Evolutionary conservation across 768 basidiomycete species (phyloP), one percentile per base, ranked within the genome.

Genomic region (Podaxis mareebaensis): DNA sequence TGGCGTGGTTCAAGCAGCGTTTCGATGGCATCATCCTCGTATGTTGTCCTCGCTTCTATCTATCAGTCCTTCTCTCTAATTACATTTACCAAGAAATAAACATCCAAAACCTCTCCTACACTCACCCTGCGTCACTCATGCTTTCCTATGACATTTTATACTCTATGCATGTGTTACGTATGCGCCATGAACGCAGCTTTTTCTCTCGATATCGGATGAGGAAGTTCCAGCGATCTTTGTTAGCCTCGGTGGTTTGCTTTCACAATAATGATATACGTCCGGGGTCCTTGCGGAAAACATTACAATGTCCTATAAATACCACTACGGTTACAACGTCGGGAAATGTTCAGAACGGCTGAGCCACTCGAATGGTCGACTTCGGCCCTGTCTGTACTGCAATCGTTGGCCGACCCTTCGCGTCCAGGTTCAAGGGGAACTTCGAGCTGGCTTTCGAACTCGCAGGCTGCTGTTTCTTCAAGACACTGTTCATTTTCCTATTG

Each of bases 1-100:
- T 94, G 90, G 81, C 90, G 67, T 99, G 96, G 96, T 99, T 96
- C 94, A 99, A 98, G 88, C 93, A 95, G 81, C 86, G 96, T 72
- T 98, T 96, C 85, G 95, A 98, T 77, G 95, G 95, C 81, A 95
- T 96, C 77, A 95, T 98, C 81, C 79, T 93, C 77, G 92, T 94
- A 73, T 68, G 90, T 81, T 42, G 26, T 12, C 60, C 57, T 55
- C 15, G 20, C 26, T 30, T 39, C 66, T 36, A 65, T 46, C 8
- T 44, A 54, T 28, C 40, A 57, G 13, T 49, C 20, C 20, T 30
- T 30, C 30, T 38, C 24, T 58, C 54, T 64, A 39, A 67, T 54
- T 44, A 55, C 63, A 66, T 53, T 26, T 66, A 20, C 30, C 61
- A 78, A 33, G 75, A 77, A 77, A 77, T 77, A 77, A 74, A 74